A percentile compares a stretch with the other conserved stretches of the same genome.
phyloP scores from a whole-genome alignment of 371 early-diverging fungal genomes.

The Apophysomyces variabilis region DNA sequence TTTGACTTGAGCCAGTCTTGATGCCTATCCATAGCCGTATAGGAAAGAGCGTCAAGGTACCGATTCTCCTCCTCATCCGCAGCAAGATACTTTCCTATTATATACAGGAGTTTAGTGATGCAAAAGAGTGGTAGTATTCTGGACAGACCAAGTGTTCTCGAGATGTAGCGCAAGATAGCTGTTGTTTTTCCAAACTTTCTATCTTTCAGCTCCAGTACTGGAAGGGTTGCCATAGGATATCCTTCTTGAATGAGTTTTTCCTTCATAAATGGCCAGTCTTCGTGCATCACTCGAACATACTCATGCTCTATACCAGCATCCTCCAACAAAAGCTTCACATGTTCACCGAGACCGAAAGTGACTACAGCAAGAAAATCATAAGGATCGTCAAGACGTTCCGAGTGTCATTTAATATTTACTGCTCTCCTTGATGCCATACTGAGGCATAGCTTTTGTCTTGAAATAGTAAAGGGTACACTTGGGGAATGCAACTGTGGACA shows the following conservation, averaged over 20 bases:
- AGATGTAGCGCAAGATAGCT: constrained; percentile 28
- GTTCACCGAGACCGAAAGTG: constrained; percentile 31
- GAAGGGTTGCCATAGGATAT: constrained; percentile 21
- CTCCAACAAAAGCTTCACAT: constrained; percentile 27
- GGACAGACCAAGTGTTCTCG: constrained; percentile 25
- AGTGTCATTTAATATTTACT: no score
- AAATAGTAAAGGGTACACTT: no score
- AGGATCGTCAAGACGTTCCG: no score
- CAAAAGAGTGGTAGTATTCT: neutral
- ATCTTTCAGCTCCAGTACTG: constrained; percentile 27
- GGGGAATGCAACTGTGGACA: no score
- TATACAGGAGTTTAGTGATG: neutral
- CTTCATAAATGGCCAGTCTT: constrained; percentile 23
- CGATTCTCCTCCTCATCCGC: constrained; percentile 29
- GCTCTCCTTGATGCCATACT: no score
- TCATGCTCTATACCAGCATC: constrained; percentile 33
- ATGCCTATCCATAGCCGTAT: neutral
- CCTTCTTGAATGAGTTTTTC: constrained; percentile 13
- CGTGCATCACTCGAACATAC: constrained; percentile 16
- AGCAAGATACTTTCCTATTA: constrained; percentile 28
- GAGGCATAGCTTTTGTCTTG: no score
- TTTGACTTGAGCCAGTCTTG: neutral
- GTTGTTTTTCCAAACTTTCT: constrained; percentile 28
- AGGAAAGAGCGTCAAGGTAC: constrained; percentile 21
- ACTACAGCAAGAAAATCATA: no score